phyloP scores from a whole-genome alignment of 2,329 filamentous ascomycete genomes.

The Xylaria sp. region DNA sequence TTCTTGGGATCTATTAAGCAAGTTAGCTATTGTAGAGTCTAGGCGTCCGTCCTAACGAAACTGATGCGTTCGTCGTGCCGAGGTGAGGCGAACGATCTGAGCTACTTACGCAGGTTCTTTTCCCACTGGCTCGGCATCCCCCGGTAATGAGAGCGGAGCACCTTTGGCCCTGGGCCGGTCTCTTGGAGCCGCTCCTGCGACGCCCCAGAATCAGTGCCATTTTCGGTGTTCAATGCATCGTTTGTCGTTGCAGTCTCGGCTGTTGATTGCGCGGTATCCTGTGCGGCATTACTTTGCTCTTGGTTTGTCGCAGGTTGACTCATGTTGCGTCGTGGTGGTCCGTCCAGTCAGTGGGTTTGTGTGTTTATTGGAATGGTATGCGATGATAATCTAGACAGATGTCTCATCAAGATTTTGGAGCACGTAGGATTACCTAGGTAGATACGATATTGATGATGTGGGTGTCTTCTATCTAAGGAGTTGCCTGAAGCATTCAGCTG shows the following conservation, averaged over 20 bases:
- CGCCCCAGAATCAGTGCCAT: not conserved
- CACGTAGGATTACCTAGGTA: not conserved
- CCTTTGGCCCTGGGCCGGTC: constrained; percentile 22
- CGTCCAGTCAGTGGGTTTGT: not conserved
- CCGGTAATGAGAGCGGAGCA: constrained; percentile 34
- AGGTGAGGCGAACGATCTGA: not conserved
- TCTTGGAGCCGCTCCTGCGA: constrained; percentile 15
- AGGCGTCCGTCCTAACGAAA: not conserved
- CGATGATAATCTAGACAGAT: not conserved
- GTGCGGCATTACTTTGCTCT: not conserved
- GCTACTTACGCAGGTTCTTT: constrained; percentile 34
- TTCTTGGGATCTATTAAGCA: constrained; percentile 30
- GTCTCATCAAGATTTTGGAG: not conserved
- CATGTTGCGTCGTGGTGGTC: constrained; percentile 10
- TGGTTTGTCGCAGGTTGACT: constrained; percentile 5
- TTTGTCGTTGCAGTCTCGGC: not conserved
- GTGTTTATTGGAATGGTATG: not conserved
- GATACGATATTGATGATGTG: not conserved
- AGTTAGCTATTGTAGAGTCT: constrained; percentile 12
- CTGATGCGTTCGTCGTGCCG: not conserved
- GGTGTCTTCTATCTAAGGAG: not conserved
- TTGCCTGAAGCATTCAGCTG: constrained; percentile 3
- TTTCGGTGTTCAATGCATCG: constrained; percentile 1
- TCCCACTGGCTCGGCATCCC: constrained; percentile 40
- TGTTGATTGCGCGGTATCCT: constrained; percentile 12